Conservation (phyloP, 1,284 basidiomycete species). For the Cryptococcus jaspeensis region DNA sequence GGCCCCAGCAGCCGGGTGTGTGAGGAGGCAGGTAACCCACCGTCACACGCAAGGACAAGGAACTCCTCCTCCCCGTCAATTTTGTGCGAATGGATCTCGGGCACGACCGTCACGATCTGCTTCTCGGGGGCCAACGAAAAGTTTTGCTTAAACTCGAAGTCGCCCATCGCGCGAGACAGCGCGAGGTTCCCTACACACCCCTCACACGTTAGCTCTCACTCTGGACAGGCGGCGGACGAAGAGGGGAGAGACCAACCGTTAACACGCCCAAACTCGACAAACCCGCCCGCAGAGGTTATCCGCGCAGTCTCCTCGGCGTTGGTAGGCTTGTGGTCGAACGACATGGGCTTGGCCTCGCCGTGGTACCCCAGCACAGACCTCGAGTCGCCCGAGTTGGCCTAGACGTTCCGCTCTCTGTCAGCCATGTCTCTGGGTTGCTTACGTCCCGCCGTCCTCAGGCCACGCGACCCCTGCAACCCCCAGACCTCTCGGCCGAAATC, state of each 20-base stretch:
- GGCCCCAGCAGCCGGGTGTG: too few relatives aligned
- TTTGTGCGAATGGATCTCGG: constrained; percentile 81
- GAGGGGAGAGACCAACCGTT: constrained; percentile 66
- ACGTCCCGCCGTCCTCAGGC: background rate
- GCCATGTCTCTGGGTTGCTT: background rate
- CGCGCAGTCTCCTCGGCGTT: constrained; percentile 85
- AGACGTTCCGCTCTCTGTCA: background rate
- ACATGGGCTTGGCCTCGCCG: constrained; percentile 83
- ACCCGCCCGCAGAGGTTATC: constrained; percentile 91
- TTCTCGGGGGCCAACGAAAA: constrained; percentile 74
- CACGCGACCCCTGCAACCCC: background rate
- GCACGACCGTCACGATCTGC: constrained; percentile 94
- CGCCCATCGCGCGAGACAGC: constrained; percentile 89
- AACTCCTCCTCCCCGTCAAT: constrained; percentile 91
- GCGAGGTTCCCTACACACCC: constrained; percentile 81
- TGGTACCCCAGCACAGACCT: constrained; percentile 83
- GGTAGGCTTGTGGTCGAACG: constrained; percentile 94
- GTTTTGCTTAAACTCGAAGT: constrained; percentile 99
- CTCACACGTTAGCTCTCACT: too few relatives aligned
- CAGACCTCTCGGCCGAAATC: background rate
- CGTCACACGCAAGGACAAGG: constrained; percentile 92
- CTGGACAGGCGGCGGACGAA: background rate
- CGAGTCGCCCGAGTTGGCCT: constrained; percentile 99
- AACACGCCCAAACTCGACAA: constrained; percentile 94
- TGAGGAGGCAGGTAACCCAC: too few relatives aligned